Base-by-base conservation (phyloP, 2,329 filamentous ascomycete genomes). In the Fusarium sp. region DNA sequence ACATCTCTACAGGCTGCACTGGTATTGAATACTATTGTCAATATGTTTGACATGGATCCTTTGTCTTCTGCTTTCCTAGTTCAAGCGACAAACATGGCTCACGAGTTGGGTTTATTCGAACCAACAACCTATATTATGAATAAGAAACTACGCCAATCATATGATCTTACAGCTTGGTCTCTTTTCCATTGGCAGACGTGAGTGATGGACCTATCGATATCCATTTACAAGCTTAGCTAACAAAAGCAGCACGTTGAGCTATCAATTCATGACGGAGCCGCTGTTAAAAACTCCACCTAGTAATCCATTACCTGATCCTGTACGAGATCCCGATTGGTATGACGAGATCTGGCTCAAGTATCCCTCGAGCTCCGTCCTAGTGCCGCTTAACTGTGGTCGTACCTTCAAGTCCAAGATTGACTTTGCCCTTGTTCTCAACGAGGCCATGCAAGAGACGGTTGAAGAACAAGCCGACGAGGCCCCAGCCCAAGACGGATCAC, bases 261-360 rank as follows among this genome's bases (percentile, higher is more conserved):
- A 32, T 26, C 48, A 64, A 7, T 44, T 54, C 1, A 53, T 53
- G 53, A 46, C 29, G 0, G 10, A 11, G 1, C 53, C 58, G 1
- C 9, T 58, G 0, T 1, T 58, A 0, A 19, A 11, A 3, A 3
- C 39, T 4, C 58, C 58, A 2, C 53, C 58, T 0, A 36, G 11
- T 4, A 38, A 12, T 0, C 4, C 6, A 0, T 1, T 53, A 1
- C 60, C 60, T 1, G 48, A 64, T 3, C 60, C 58, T 5, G 41
- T 46, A 2, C 31, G 5, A 1, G 31, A 54, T 9, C 31, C 48
- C 0, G 36, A 32, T 1, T 64, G 58, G 48, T 53, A 38, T 25
- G 41, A 45, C 1, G 60, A 63, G 11, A 40, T 63, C 3, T 58
- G 47, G 58, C 44, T 64, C 5, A 53, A 58, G 9, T 63, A 58